Evolutionary conservation across 768 basidiomycete genomes (phyloP).

Genomic region (Russula sp.): DNA sequence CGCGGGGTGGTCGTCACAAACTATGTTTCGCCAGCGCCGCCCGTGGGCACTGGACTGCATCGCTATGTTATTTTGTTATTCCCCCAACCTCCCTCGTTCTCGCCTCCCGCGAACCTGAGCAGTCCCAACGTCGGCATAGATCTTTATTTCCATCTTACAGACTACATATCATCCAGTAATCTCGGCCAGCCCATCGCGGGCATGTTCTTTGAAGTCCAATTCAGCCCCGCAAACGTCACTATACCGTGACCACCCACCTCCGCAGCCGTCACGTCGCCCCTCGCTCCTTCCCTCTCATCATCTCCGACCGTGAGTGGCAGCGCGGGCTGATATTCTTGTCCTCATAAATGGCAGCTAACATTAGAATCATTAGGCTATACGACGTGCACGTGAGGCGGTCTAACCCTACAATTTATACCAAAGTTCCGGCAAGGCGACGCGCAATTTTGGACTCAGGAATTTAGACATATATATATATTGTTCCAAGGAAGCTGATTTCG

Average conservation of each 20-base stretch:
- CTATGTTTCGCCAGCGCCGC: constrained; percentile 70
- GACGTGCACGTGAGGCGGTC: too few species aligned
- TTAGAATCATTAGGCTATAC: too few species aligned
- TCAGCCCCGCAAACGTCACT: constrained; percentile 55
- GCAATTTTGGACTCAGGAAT: not conserved
- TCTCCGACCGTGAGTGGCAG: too few species aligned
- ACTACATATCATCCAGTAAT: constrained; percentile 53
- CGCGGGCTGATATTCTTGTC: too few species aligned
- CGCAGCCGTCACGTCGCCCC: constrained; percentile 61
- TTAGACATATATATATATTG: not conserved
- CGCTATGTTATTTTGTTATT: constrained; percentile 69
- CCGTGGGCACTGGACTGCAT: constrained; percentile 70
- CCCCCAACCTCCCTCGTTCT: constrained; percentile 60
- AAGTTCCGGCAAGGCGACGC: not conserved
- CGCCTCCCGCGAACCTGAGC: constrained; percentile 56
- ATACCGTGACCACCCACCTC: constrained; percentile 59
- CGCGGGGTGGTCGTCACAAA: constrained; percentile 52
- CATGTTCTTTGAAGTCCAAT: constrained; percentile 67
- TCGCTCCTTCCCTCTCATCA: constrained; percentile 38
- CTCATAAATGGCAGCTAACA: too few species aligned
- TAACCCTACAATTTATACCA: not conserved
- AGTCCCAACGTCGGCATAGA: constrained; percentile 50
- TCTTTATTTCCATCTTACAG: constrained; percentile 49
- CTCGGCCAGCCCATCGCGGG: constrained; percentile 61
- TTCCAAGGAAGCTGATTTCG: too few species aligned